phyloP scores from a whole-genome alignment of 345 rosid genomes.

The Balakata baccata region DNA sequence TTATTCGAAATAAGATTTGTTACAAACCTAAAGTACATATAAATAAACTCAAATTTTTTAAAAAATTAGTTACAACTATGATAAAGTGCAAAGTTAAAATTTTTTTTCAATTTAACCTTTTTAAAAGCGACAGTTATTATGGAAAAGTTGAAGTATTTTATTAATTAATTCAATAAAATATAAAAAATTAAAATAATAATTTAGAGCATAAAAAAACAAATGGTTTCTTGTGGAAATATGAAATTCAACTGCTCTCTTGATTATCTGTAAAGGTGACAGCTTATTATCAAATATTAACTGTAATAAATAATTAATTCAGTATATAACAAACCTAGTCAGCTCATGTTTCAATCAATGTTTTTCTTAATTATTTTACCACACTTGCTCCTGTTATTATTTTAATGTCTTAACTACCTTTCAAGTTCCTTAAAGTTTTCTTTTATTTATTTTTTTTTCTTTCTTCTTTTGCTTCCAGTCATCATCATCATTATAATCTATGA shows the following conservation, averaged over 20 bases:
- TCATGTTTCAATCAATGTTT: slow-evolving; percentile 20
- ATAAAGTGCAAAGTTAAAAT: no score
- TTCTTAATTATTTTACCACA: slow-evolving; percentile 14
- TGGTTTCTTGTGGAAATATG: slow-evolving; percentile 23
- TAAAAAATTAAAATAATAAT: not conserved
- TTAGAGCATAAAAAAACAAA: not conserved
- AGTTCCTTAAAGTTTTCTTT: slow-evolving; percentile 1
- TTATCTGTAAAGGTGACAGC: slow-evolving; percentile 23
- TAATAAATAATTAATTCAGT: not conserved
- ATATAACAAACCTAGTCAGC: slow-evolving; percentile 18
- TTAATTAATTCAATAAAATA: not conserved
- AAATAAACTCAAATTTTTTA: no score
- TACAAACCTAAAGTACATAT: no score
- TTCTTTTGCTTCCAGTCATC: not conserved
- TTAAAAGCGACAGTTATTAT: no score
- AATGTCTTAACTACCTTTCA: slow-evolving; percentile 6
- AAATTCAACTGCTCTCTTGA: slow-evolving; percentile 21
- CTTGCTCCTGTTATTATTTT: slow-evolving; percentile 2
- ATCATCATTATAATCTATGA: not conserved
- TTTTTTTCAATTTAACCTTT: no score
- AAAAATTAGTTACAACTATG: no score
- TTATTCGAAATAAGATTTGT: no score
- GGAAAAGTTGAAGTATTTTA: no score
- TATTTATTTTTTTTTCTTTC: no score
- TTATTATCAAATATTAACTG: slow-evolving; percentile 9